Evolutionary conservation across 2,329 filamentous ascomycete genomes (phyloP).

Genomic region (Neofusicoccum kwambonambiense): DNA sequence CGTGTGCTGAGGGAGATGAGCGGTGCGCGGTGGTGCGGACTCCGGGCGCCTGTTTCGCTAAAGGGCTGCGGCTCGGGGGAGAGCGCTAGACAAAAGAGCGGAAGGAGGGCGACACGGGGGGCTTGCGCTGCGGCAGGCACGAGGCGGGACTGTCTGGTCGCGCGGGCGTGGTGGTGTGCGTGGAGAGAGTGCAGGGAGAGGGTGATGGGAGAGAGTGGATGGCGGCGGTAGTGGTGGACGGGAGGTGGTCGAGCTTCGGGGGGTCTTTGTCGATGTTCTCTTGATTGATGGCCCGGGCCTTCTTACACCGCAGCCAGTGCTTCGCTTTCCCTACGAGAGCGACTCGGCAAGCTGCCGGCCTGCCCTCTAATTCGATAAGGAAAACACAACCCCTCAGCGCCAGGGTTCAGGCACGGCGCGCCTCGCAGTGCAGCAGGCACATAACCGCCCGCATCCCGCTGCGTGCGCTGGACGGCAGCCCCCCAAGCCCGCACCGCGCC

Average conservation of each 20-base stretch:
- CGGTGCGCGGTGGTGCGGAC: constrained; percentile 12
- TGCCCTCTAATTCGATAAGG: constrained; percentile 14
- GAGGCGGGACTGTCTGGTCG: constrained; percentile 3
- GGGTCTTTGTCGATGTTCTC: constrained; percentile 17
- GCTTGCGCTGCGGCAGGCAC: constrained; percentile 2
- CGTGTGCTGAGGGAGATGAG: constrained; percentile 20
- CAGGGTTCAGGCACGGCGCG: constrained; percentile 14
- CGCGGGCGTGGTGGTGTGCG: constrained; percentile 2
- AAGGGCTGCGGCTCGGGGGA: constrained; percentile 16
- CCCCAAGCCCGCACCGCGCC: not conserved
- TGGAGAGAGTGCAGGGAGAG: constrained; percentile 8
- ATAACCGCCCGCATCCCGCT: constrained; percentile 12
- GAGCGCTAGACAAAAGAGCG: constrained; percentile 17
- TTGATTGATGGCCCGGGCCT: constrained; percentile 18
- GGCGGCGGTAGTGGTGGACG: constrained; percentile 14
- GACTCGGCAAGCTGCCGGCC: constrained; percentile 10
- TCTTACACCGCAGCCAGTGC: constrained; percentile 9
- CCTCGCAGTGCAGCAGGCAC: constrained; percentile 4
- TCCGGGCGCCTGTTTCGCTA: constrained; percentile 18
- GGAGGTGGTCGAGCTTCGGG: constrained; percentile 17
- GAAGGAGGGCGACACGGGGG: constrained; percentile 5
- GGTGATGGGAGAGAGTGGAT: constrained; percentile 16
- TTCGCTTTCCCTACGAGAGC: constrained; percentile 7
- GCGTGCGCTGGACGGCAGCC: not conserved
- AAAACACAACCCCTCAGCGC: constrained; percentile 12